These are phyloP conservation scores for Globisporangium sylvaticum DNA, from an alignment of 352 stramenopile genomes.

Conservation along the genomic window DNA sequence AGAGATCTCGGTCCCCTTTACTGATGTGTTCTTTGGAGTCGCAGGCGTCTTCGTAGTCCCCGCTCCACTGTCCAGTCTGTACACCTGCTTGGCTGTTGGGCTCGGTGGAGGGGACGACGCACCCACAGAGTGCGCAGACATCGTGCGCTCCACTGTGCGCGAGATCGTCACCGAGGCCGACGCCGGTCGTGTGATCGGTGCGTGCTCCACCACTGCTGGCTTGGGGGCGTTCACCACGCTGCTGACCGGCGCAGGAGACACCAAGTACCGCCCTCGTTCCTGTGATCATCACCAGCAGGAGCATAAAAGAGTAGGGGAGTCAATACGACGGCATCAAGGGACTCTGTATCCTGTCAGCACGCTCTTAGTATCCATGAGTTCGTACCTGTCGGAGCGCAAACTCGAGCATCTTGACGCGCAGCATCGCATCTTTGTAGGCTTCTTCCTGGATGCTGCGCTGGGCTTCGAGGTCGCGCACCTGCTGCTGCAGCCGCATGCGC, in stretches of 20 bases:
- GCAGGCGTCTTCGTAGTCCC: conserved; percentile 22
- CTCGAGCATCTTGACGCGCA: conserved; percentile 88
- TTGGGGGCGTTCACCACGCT: conserved; percentile 25
- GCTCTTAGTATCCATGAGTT: not conserved
- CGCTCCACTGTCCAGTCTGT: conserved; percentile 51
- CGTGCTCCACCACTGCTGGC: conserved; percentile 45
- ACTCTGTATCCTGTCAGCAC: not conserved
- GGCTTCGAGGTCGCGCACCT: conserved; percentile 74
- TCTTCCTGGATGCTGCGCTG: conserved; percentile 77
- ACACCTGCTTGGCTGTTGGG: conserved; percentile 40
- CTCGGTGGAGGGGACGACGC: conserved; percentile 32
- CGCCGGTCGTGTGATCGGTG: conserved; percentile 17
- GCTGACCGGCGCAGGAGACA: conserved; percentile 67
- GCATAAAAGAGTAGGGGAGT: not conserved
- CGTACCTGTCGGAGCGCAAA: conserved; percentile 73
- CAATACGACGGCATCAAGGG: not conserved
- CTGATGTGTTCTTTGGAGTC: conserved; percentile 31
- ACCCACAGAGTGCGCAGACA: conserved; percentile 41
- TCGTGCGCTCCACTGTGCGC: conserved; percentile 50
- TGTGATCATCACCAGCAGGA: conserved; percentile 5
- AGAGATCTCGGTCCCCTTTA: conserved; percentile 74
- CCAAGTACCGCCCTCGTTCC: conserved; percentile 74
- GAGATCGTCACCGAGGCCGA: conserved; percentile 39
- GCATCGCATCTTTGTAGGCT: conserved; percentile 79
- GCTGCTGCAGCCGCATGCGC: conserved; percentile 61